Conservation (phyloP, 2,329 filamentous ascomycete genomes). For the Colletotrichum brevisporum region DNA sequence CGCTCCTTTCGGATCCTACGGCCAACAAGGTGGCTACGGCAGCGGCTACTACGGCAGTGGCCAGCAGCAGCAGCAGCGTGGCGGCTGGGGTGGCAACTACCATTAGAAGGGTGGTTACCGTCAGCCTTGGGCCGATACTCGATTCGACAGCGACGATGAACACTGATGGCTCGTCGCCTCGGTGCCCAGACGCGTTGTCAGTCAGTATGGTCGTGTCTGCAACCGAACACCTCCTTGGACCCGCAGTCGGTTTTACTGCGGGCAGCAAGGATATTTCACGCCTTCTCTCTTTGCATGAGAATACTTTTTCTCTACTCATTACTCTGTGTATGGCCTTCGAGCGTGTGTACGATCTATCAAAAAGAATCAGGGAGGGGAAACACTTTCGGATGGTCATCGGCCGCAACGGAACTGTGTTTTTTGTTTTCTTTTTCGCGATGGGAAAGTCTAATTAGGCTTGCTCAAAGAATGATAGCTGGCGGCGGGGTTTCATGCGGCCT, state of each 20-base stretch:
- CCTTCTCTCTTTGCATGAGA: slow-evolving; percentile 34
- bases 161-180: slow-evolving; percentile 8
- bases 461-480: slow-evolving; percentile 39
- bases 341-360: slow-evolving; percentile 43
- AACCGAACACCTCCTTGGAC: slow-evolving; percentile 41
- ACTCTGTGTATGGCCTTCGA: slow-evolving; percentile 42
- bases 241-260: slow-evolving; percentile 35
- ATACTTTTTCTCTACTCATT: slow-evolving; percentile 42
- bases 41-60: slow-evolving; percentile 62
- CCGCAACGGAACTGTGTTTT: slow-evolving; percentile 42
- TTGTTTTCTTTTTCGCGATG: slow-evolving; percentile 42
- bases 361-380: slow-evolving; percentile 42
- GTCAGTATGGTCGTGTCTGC: slow-evolving; percentile 37
- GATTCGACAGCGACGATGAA: neutral
- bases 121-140: slow-evolving; percentile 40
- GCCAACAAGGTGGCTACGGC: slow-evolving; percentile 61
- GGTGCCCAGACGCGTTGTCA: slow-evolving; percentile 25
- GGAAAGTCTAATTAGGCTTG: slow-evolving; percentile 38
- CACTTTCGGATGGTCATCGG: slow-evolving; percentile 42
- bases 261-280: slow-evolving; percentile 39
- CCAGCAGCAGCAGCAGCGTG: slow-evolving; percentile 58
- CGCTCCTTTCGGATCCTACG: slow-evolving; percentile 68
- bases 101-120: slow-evolving; percentile 56
- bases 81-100: slow-evolving; percentile 74
- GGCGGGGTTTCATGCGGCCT: slow-evolving; percentile 37